Base-by-base conservation (phyloP, 2,329 filamentous ascomycete genomes). In the Curvularia sp. region DNA sequence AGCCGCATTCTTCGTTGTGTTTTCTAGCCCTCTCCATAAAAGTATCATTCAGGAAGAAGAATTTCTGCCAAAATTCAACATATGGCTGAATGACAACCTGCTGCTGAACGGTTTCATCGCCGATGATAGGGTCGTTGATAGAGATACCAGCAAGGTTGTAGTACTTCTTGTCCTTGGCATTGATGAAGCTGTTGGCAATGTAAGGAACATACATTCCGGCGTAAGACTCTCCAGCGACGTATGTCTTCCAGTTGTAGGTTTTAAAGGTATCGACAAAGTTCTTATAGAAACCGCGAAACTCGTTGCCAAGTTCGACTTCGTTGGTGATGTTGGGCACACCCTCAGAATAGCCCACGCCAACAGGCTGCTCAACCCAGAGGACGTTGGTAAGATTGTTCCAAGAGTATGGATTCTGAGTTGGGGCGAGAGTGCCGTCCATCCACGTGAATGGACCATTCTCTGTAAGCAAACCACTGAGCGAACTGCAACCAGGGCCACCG, bases 391-490 rank as follows among this genome's bases (percentile, higher is more conserved):
- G 49, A 43, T 79, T 79, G 3, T 64, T 85, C 89, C 89, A 93
- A n/a, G 84, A 84, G 79, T 88, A 93, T 0, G 84, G 82, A 70
- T 93, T 93, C 43, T 80, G 78, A 0, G 87, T 81, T 0, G 90
- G 89, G 18, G 82, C 81, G 54, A 82, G 84, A 0, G 89, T 93
- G 32, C 91, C 91, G 12, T 86, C 82, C 70, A 89, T 85, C 75
- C 76, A 78, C 1, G 64, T 73, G 50, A 76, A 76, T 0, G 90
- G 89, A 0, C 91, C 90, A 66, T 92, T 93, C 67, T 94, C 91
- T 49, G 91, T 89, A 9, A 94, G 74, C 1, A 93, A 80, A 7
- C 89, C 90, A 64, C 87, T 83, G 6, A 92, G 81, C 1, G 87
- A 90, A 30, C 68, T 74, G 61, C 78, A 80, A 2, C 78, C 78